Evolutionary conservation across 306 rosid genomes (phyloP).

Genomic region (Dalbergia cultrata): DNA sequence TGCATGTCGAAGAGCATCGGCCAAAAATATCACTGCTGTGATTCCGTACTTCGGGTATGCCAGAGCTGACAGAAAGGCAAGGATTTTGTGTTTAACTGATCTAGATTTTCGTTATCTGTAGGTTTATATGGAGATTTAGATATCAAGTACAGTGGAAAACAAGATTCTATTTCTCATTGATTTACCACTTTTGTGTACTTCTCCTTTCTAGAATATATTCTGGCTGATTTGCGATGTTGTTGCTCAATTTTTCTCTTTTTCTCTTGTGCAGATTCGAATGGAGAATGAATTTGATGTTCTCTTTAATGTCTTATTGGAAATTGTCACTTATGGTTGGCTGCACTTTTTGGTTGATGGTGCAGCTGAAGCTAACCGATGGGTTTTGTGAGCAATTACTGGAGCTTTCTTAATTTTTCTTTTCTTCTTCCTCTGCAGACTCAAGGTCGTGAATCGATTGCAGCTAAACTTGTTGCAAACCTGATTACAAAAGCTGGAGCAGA

Average conservation of each 20-base stretch:
- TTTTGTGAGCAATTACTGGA: not conserved
- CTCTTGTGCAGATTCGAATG: not conserved
- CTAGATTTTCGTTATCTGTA: not conserved
- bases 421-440: conserved; percentile 65
- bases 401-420: not conserved
- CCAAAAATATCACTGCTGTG: conserved; percentile 89
- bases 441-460: conserved; percentile 99
- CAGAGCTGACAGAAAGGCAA: conserved; percentile 96
- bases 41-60: conserved; percentile 99
- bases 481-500: conserved; percentile 97
- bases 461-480: conserved; percentile 93
- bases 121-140: not conserved
- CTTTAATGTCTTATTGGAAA: conserved; percentile 6
- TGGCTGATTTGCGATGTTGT: conserved; percentile 16
- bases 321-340: not conserved
- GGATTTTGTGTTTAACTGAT: conserved; percentile 19
- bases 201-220: not conserved
- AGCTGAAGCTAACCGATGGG: conserved; percentile 10
- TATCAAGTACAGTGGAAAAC: not conserved
- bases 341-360: not conserved
- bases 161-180: not conserved
- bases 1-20: conserved; percentile 97
- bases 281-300: not conserved
- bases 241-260: not conserved
- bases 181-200: not conserved